A percentile compares a stretch with the other conserved stretches of the same genome.
Evolutionary conservation across 2,329 filamentous ascomycete species (phyloP).

Genomic region (Sclerotinia borealis): DNA sequence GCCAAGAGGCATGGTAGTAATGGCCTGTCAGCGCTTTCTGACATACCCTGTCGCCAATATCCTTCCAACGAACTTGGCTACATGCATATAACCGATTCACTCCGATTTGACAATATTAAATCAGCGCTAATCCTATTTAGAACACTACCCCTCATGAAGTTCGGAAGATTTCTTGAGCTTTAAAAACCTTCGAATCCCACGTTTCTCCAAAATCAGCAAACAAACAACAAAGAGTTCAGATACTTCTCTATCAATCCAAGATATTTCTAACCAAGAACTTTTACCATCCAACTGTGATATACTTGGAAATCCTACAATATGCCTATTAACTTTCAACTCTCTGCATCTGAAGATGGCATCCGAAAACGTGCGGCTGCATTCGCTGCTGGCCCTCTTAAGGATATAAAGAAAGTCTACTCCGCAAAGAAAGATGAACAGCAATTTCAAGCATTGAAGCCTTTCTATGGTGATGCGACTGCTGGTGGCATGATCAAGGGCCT

Average conservation of each 20-base stretch:
- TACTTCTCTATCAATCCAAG: neutral
- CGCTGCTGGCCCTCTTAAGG: slow-evolving; percentile 25
- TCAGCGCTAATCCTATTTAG: neutral
- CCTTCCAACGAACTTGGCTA: neutral
- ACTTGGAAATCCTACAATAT: neutral
- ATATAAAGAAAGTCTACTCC: slow-evolving; percentile 27
- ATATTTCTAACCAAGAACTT: neutral
- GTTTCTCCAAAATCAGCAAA: neutral
- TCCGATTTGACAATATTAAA: neutral
- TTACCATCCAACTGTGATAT: neutral
- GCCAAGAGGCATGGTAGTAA: neutral
- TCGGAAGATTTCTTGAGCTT: neutral
- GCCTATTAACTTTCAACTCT: slow-evolving; percentile 32
- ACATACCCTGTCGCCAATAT: neutral
- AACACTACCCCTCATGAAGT: neutral
- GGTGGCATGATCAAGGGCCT: slow-evolving; percentile 44
- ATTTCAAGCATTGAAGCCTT: slow-evolving; percentile 42
- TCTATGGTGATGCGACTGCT: slow-evolving; percentile 40
- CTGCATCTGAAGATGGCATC: slow-evolving; percentile 26
- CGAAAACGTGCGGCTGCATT: slow-evolving; percentile 29
- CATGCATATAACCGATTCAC: neutral
- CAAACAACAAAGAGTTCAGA: neutral
- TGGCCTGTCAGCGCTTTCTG: neutral
- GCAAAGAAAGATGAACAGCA: slow-evolving; percentile 31
- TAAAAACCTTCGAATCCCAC: neutral